phyloP scores from a whole-genome alignment of 2,329 filamentous ascomycete genomes.

The Epichloe aotearoae region DNA sequence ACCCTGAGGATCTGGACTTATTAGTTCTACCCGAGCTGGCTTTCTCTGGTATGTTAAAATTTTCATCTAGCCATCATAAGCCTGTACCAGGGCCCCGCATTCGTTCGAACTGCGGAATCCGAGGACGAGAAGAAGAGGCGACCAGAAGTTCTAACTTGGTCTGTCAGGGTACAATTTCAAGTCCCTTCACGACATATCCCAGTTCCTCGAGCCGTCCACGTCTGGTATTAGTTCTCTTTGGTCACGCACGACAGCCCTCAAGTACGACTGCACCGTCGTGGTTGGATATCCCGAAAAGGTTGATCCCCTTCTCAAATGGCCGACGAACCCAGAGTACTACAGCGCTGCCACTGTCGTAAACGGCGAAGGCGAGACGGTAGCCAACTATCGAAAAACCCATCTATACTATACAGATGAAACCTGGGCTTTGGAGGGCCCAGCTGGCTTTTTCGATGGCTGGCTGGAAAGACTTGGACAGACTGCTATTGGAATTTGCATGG shows the following conservation, averaged over 20 bases:
- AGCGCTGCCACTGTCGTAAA: conserved; percentile 42
- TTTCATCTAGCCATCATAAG: no score
- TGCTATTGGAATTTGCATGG: conserved; percentile 46
- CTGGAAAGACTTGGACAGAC: conserved; percentile 34
- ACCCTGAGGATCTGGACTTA: conserved; percentile 47
- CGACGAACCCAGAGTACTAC: conserved; percentile 39
- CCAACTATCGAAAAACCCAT: conserved; percentile 47
- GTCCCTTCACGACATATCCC: conserved; percentile 51
- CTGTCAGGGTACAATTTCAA: conserved; percentile 61
- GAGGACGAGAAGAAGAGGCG: no score
- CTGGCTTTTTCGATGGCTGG: conserved; percentile 31
- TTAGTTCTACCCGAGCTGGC: conserved; percentile 66
- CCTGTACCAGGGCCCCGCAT: no score
- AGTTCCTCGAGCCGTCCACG: conserved; percentile 53
- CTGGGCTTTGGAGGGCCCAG: conserved; percentile 42
- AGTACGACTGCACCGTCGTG: conserved; percentile 53
- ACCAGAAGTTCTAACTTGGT: no score
- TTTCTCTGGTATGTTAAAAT: conserved; percentile 45
- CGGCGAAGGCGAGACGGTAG: conserved; percentile 44
- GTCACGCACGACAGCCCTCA: conserved; percentile 53
- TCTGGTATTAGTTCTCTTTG: conserved; percentile 57
- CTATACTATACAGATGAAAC: conserved; percentile 48
- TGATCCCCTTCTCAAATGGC: conserved; percentile 34
- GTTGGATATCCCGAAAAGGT: conserved; percentile 64
- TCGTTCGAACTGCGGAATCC: neutral